A percentile compares a stretch with the other conserved stretches of the same genome.
Conservation (phyloP, 2,329 filamentous ascomycete species). For the Trichoderma atroviride region DNA sequence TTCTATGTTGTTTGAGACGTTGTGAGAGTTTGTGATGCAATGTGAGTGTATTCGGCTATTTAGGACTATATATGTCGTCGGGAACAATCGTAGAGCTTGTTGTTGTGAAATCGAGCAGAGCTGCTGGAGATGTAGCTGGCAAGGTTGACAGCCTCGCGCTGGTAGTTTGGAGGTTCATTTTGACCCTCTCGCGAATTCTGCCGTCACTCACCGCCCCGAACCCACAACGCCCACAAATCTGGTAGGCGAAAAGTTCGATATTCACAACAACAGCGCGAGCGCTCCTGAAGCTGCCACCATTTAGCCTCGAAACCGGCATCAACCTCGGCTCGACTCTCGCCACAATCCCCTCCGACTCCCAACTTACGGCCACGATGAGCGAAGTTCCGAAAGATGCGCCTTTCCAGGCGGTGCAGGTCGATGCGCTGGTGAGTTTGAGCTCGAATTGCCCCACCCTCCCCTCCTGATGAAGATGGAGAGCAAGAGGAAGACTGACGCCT, state of each 20-base stretch:
- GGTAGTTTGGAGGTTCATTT: conserved; percentile 13
- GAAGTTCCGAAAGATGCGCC: conserved; percentile 67
- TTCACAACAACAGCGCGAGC: conserved; percentile 40
- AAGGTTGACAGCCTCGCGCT: not conserved
- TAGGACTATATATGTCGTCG: conserved; percentile 15
- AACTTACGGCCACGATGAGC: conserved; percentile 52
- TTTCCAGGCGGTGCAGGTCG: conserved; percentile 87
- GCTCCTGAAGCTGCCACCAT: conserved; percentile 24
- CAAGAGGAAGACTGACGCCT: conserved; percentile 30
- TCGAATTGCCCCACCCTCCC: conserved; percentile 40
- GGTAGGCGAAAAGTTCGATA: conserved; percentile 48
- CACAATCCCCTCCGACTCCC: not conserved
- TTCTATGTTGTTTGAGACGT: not conserved
- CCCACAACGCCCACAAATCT: conserved; percentile 52
- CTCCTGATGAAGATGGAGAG: conserved; percentile 32
- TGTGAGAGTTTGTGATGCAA: not conserved
- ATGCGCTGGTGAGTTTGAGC: conserved; percentile 74
- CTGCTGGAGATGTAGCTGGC: not conserved
- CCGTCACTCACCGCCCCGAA: conserved; percentile 43
- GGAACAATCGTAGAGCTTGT: not conserved
- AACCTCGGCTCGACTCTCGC: conserved; percentile 32
- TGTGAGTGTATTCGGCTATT: conserved; percentile 21
- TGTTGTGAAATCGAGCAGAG: not conserved
- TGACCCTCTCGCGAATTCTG: conserved; percentile 37
- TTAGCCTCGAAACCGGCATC: conserved; percentile 33